Conservation (phyloP, 345 rosid species). For the Eutrema japonicum region DNA sequence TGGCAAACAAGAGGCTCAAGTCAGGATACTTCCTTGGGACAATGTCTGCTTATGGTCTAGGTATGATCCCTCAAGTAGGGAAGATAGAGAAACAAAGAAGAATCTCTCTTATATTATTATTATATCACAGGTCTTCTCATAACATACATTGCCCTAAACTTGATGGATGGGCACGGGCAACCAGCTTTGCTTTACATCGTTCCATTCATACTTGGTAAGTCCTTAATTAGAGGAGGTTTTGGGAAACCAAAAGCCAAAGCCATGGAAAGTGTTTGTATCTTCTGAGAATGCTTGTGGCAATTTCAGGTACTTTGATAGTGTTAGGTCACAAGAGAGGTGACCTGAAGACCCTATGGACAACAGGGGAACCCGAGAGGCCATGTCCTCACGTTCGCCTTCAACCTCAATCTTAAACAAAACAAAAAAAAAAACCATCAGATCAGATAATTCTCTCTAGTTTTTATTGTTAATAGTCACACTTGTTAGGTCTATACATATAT, state of each 20-base stretch:
- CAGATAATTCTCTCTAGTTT: constrained; percentile 20
- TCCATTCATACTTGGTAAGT: constrained; percentile 92
- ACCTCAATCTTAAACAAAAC: constrained; percentile 37
- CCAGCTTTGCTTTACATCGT: constrained; percentile 97
- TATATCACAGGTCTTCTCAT: constrained; percentile 70
- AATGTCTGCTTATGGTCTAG: constrained; percentile 94
- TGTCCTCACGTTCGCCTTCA: constrained; percentile 76
- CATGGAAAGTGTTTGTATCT: background rate
- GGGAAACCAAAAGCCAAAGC: constrained; percentile 9
- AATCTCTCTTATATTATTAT: background rate
- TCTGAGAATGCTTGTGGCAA: background rate
- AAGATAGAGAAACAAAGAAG: background rate
- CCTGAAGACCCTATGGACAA: constrained; percentile 74
- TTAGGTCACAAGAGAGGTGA: constrained; percentile 87
- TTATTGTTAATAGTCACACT: constrained; percentile 42
- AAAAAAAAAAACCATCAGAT: background rate
- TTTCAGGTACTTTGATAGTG: constrained; percentile 71
- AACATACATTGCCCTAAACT: constrained; percentile 88
- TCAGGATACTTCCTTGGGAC: constrained; percentile 90
- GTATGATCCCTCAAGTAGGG: constrained; percentile 25
- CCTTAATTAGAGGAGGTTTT: background rate
- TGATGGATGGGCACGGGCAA: constrained; percentile 99
- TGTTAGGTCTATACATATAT: constrained; percentile 25
- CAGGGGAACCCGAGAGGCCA: constrained; percentile 75
- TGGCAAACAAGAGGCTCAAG: constrained; percentile 71